Evolutionary conservation across 495 filamentous ascomycete species (phyloP).

Genomic region (Penicillium mononematosum): DNA sequence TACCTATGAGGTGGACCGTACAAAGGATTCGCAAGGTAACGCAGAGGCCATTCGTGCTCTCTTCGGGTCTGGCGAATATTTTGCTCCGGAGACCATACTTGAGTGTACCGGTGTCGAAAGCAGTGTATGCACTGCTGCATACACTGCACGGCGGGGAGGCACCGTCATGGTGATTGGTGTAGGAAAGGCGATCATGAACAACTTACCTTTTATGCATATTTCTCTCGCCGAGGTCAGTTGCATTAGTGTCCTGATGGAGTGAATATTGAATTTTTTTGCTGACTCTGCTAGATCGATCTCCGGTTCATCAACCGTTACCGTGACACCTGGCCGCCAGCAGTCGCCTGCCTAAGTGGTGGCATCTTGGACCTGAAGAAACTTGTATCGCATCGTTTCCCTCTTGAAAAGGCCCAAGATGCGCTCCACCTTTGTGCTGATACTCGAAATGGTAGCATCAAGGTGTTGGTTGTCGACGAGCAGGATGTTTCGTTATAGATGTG

Average conservation of each 20-base stretch:
- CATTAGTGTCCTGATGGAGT: not conserved
- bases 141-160: constrained; percentile 56
- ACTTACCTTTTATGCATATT: constrained; percentile 66
- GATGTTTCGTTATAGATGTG: constrained; percentile 31
- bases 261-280: not conserved
- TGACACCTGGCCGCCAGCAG: constrained; percentile 61
- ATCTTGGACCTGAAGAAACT: constrained; percentile 60
- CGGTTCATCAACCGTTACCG: constrained; percentile 64
- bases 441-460: constrained; percentile 54
- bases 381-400: constrained; percentile 66
- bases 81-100: constrained; percentile 54
- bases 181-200: constrained; percentile 58
- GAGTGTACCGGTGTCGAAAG: constrained; percentile 66
- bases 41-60: constrained; percentile 52
- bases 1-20: constrained; percentile 52
- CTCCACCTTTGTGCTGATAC: constrained; percentile 51
- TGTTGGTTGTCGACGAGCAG: constrained; percentile 56
- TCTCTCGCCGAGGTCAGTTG: constrained; percentile 51
- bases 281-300: constrained; percentile 52
- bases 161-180: constrained; percentile 64
- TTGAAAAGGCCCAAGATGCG: constrained; percentile 57
- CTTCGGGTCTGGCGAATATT: constrained; percentile 49
- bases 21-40: constrained; percentile 48
- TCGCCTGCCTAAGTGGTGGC: constrained; percentile 44
- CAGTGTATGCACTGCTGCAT: constrained; percentile 56